Percentiles rank a stretch among this genome's conserved stretches.
Conservation (phyloP, 805 yeast genomes). For the Suhomyces vadensis region DNA sequence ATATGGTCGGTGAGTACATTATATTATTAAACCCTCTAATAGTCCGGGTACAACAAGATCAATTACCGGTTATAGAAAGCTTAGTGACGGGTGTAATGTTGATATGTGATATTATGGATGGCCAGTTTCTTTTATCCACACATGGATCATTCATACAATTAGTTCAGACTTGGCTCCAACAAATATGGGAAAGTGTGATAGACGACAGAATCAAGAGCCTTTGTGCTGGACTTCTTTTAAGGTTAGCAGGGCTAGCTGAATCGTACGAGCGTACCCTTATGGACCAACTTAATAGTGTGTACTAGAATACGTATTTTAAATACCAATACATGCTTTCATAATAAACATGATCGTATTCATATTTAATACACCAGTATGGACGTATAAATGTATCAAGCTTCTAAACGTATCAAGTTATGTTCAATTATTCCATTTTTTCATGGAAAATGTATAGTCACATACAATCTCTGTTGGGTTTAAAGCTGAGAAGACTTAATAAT, state of each 20-base stretch:
- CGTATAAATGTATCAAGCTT: no score
- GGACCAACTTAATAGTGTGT: slow-evolving; percentile 31
- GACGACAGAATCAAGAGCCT: slow-evolving; percentile 39
- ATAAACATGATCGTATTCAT: no score
- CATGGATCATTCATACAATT: slow-evolving; percentile 22
- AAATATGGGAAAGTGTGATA: slow-evolving; percentile 36
- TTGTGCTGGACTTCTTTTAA: slow-evolving; percentile 42
- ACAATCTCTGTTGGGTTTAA: no score
- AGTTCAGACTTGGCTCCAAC: slow-evolving; percentile 29
- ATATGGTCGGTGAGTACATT: slow-evolving; percentile 58
- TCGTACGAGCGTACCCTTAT: slow-evolving; percentile 30
- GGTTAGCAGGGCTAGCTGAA: slow-evolving; percentile 24
- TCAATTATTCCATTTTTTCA: no score
- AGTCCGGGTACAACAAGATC: slow-evolving; percentile 21
- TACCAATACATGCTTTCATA: no score
- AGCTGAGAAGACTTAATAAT: no score
- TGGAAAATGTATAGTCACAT: no score
- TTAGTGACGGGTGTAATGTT: slow-evolving; percentile 38
- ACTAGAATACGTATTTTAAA: slow-evolving; percentile 10
- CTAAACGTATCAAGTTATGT: no score
- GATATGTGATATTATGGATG: slow-evolving; percentile 36
- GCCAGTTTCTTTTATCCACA: slow-evolving; percentile 21
- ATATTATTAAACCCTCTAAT: slow-evolving; percentile 30
- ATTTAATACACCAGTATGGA: no score
- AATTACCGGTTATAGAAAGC: slow-evolving; percentile 39